Conservation (phyloP, 495 filamentous ascomycete species). For the Penicilliopsis zonata region DNA sequence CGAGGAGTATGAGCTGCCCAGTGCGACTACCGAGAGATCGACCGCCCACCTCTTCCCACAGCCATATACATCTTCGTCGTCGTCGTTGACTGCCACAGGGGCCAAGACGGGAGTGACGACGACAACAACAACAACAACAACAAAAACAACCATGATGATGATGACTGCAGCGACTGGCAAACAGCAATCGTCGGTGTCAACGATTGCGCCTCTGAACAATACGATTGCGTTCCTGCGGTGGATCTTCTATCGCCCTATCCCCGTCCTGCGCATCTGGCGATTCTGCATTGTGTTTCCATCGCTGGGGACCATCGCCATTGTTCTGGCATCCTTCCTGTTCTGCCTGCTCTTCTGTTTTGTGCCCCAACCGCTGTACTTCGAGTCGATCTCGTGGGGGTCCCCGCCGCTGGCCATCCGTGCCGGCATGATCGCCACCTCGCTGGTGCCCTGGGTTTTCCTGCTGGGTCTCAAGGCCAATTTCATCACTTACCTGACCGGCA, state of each 20-base stretch:
- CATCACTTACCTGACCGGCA: slow-evolving; percentile 73
- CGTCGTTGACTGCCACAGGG: too few species aligned
- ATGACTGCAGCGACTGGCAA: slow-evolving; percentile 33
- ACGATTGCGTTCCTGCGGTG: slow-evolving; percentile 65
- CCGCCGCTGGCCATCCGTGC: slow-evolving; percentile 81
- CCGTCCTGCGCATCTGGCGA: slow-evolving; percentile 48
- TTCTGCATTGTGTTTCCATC: slow-evolving; percentile 64
- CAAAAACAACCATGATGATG: too few species aligned
- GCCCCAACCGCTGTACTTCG: slow-evolving; percentile 73
- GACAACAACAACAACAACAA: too few species aligned
- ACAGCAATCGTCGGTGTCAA: slow-evolving; percentile 57
- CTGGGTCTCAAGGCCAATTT: slow-evolving; percentile 87
- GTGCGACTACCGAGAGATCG: slow-evolving; percentile 53
- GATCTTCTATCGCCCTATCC: slow-evolving; percentile 77
- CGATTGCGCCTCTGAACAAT: slow-evolving; percentile 60
- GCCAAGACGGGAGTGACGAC: too few species aligned
- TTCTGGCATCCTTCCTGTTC: slow-evolving; percentile 53
- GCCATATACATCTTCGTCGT: slow-evolving; percentile 14
- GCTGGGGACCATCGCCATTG: slow-evolving; percentile 51
- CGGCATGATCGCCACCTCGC: slow-evolving; percentile 87
- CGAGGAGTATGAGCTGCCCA: slow-evolving; percentile 60
- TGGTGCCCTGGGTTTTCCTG: slow-evolving; percentile 89
- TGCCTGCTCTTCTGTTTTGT: slow-evolving; percentile 72
- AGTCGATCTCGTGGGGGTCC: slow-evolving; percentile 72
- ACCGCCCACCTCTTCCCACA: slow-evolving; percentile 63